Percentiles rank a stretch among this genome's conserved stretches.
Evolutionary conservation across 163 green algal species (phyloP).

Genomic region (Chlamydomonas reinhardtii): DNA sequence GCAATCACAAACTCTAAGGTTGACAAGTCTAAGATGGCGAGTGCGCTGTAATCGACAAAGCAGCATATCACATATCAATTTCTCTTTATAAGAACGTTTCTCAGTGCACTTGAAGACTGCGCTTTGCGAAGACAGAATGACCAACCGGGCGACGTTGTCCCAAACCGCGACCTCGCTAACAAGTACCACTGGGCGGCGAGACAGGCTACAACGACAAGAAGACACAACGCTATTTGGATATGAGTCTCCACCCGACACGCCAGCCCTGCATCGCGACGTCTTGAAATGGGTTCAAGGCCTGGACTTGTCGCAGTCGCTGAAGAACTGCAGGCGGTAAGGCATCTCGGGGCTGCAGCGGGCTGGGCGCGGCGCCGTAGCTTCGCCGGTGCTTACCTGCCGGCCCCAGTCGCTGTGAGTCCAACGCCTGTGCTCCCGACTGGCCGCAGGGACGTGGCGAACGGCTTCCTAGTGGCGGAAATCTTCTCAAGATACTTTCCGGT

Average conservation of each 20-base stretch:
- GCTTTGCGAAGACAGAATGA: conserved; percentile 15
- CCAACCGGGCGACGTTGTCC: conserved; percentile 28
- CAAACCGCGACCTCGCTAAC: conserved; percentile 14
- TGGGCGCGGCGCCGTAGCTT: no score
- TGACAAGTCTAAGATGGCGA: no score
- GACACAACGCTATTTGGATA: conserved; percentile 72
- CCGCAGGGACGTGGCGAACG: conserved; percentile 73
- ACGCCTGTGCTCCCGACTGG: no score
- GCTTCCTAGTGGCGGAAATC: conserved; percentile 79
- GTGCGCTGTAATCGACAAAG: no score
- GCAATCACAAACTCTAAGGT: no score
- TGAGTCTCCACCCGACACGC: conserved; percentile 59
- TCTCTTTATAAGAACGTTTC: no score
- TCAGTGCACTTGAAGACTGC: no score
- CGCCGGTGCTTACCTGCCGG: no score
- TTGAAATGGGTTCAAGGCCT: conserved; percentile 75
- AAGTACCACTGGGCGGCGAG: conserved; percentile 27
- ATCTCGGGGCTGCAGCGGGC: no score
- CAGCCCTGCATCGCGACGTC: conserved; percentile 62
- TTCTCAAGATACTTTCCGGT: conserved; percentile 74
- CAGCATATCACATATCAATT: no score
- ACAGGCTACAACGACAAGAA: conserved; percentile 1
- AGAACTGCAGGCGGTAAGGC: conserved; percentile 64
- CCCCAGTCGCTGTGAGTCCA: no score
- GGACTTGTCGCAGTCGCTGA: conserved; percentile 66